These are phyloP conservation scores for Omphalea diandra DNA, from an alignment of 441 rosid species.

Conservation along the genomic window DNA sequence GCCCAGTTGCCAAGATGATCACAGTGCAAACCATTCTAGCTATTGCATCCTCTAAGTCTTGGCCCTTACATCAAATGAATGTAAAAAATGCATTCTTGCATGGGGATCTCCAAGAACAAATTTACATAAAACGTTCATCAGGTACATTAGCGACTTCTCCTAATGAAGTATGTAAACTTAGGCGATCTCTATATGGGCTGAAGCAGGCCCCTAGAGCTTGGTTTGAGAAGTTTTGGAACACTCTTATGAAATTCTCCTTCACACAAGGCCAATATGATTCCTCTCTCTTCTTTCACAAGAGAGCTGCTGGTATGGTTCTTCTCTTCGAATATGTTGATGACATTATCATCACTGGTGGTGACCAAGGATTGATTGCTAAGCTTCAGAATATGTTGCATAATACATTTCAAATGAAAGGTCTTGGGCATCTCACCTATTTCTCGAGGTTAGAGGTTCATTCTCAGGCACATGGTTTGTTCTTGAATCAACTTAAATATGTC, in stretches of 20 bases:
- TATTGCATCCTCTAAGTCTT: constrained; percentile 11
- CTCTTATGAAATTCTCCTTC: not conserved
- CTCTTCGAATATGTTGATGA: not conserved
- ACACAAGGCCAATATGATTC: constrained; percentile 17
- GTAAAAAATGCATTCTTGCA: constrained; percentile 9
- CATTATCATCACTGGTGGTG: not conserved
- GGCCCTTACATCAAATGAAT: not conserved
- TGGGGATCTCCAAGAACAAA: not conserved
- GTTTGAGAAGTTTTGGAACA: not conserved
- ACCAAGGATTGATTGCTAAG: no score
- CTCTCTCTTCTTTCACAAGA: constrained; percentile 15
- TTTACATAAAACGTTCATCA: not conserved
- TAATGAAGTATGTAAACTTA: not conserved
- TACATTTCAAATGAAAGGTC: no score
- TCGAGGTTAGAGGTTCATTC: no score
- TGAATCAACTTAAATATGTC: constrained; percentile 1
- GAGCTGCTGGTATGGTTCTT: not conserved
- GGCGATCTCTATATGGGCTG: not conserved
- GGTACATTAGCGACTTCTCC: not conserved
- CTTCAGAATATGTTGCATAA: no score
- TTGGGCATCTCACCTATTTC: no score
- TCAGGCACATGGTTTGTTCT: not conserved
- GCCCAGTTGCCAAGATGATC: no score
- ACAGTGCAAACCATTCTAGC: constrained; percentile 6
- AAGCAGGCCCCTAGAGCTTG: not conserved